Base-by-base conservation (phyloP, 1,284 basidiomycete species). In the Ceratobasidium sp. region DNA sequence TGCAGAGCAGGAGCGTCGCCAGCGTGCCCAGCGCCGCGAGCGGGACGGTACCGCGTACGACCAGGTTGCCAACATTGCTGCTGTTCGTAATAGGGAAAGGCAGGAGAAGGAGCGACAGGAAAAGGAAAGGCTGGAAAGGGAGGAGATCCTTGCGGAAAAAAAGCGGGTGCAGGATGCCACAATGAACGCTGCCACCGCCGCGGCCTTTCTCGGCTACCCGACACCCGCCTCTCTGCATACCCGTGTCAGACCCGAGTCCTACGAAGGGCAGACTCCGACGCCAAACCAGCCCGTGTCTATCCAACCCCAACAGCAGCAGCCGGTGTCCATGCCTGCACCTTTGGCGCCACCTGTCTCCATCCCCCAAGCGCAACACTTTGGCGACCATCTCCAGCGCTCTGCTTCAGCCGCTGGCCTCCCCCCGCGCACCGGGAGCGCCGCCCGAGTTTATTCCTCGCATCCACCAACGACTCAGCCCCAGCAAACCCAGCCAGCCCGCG, bases 1-100 rank as follows among this genome's bases (percentile, higher is more conserved):
- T 7, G 69, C 56, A 2, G 69, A 72, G 31, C 69, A 72, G 46
- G 56, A 62, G 22, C 56, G 69, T 2, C 69, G 69, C 24, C 74
- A 73, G 64, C 39, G 74, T 19, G 74, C 69, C 14, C 37, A 61
- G 31, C 75, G 65, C 19, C 72, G 61, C 29, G 72, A 76, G 37
- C 24, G 69, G 48, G 59, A 64, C 58, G 11, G 46, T 54, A 66
- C n/a, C 39, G 14, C 51, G 22, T 59, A 75, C 58, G 71, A 68
- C 62, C 59, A 75, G 48, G 53, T 69, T 22, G 56, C 62, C 16
- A 54, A 69, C 59, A 71, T 74, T 46, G 43, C 73, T 7, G 29
- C 54, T n/a, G 37, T 31, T 6, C 31, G 56, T 4, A 37, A 43
- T 16, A 27, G 56, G 41, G 66, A 63, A 27, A 73, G 37, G 54